Conservation (phyloP, 768 basidiomycete genomes). For the Pseudohyphozyma bogoriensis region DNA sequence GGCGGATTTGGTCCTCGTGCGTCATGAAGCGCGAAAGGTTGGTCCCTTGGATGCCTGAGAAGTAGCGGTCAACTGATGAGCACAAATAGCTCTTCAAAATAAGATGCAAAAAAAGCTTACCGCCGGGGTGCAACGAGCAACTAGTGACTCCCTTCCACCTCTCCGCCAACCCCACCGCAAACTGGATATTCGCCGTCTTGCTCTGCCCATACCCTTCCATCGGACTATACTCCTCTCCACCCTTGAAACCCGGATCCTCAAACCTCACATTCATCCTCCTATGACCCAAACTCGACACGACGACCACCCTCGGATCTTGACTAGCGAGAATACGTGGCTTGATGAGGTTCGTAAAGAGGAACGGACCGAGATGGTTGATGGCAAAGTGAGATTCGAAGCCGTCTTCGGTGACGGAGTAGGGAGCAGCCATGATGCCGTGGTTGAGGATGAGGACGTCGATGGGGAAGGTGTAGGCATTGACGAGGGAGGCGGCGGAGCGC, state of each 20-base stretch:
- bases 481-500: constrained; percentile 13
- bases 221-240: background rate
- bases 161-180: constrained; percentile 8
- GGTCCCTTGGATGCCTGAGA: no score
- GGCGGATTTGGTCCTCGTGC: background rate
- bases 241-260: background rate
- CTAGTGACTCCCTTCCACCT: background rate
- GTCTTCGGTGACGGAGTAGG: background rate
- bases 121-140: constrained; percentile 17
- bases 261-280: background rate
- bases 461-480: constrained; percentile 9
- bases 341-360: constrained; percentile 20
- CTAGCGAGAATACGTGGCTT: background rate
- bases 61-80: no score
- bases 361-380: constrained; percentile 22
- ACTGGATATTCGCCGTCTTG: constrained; percentile 24
- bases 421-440: background rate
- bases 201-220: background rate
- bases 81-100: background rate
- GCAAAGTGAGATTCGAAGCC: constrained; percentile 22
- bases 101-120: background rate
- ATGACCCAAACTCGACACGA: constrained; percentile 3
- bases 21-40: no score
- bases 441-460: constrained; percentile 28
- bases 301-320: constrained; percentile 5